Conservation (phyloP, 352 stramenopile genomes). For the Thalassiosira delicatula region DNA sequence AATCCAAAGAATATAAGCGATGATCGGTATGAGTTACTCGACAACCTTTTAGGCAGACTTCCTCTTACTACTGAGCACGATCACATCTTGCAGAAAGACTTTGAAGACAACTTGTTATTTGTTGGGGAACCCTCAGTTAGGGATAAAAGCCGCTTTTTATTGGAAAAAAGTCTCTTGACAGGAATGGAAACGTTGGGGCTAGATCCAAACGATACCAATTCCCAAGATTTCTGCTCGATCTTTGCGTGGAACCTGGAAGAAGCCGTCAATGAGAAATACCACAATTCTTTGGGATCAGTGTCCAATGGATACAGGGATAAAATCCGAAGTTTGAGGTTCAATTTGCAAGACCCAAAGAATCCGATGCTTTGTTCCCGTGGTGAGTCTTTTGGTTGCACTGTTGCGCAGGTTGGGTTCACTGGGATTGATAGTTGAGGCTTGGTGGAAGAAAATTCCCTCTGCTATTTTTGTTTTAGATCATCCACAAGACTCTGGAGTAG, state of each 20-base stretch:
- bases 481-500: no score
- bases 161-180: constrained; percentile 63
- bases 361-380: constrained; percentile 69
- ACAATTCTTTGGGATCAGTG: constrained; percentile 42
- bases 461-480: no score
- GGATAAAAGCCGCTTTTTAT: constrained; percentile 58
- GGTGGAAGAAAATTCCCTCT: no score
- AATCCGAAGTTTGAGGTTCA: constrained; percentile 64
- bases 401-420: no score
- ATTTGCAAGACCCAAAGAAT: constrained; percentile 74
- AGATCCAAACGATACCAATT: constrained; percentile 34
- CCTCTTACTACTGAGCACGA: constrained; percentile 22
- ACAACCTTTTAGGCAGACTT: constrained; percentile 63
- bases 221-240: constrained; percentile 61
- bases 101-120: constrained; percentile 37
- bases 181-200: constrained; percentile 64
- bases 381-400: no score
- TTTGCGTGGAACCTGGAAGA: constrained; percentile 76
- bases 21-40: constrained; percentile 65
- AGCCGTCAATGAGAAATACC: constrained; percentile 69
- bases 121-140: constrained; percentile 46
- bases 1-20: constrained; percentile 51
- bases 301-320: constrained; percentile 77
- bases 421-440: no score
- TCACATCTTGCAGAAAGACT: neutral